Base-by-base conservation (phyloP, 495 filamentous ascomycete genomes). In the Thermothielavioides terrestris region DNA sequence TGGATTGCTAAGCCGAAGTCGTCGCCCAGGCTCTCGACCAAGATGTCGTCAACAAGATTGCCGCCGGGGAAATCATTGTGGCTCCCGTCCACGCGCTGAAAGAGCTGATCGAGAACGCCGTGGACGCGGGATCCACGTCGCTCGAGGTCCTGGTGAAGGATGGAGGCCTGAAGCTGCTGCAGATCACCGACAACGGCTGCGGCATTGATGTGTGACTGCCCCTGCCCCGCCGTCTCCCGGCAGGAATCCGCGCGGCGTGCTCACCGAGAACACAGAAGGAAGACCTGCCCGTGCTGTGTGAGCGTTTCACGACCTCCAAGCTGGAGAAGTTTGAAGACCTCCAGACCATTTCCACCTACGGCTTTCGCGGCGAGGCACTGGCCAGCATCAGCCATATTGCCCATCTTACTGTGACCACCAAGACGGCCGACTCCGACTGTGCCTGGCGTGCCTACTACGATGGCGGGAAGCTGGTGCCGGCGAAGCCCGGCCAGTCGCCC, bases 331-430 rank as follows among this genome's bases (percentile, higher is more conserved):
- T 99, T 56, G 94, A 99, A 62, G 94, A 99, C 63, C 75, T 99
- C 46, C 80, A 81, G 12, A 86, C 81, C 17, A 97, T 99, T 54
- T 82, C 83, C 23, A 97, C 94, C 12, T 99, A 99, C 64, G 94
- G 94, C 23, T 99, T 99, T 62, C 85, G 94, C 25, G 94, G 94
- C 40, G 94, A 99, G 69, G 94, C 94, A 10, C 68, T 99, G 56
- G 94, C 94, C 10, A 96, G 91, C 74, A 99, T 99, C 64, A 97
- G 92, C 61, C 92, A 98, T 68, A 96, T 97, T 54, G 89, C 94
- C 41, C 94, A 97, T 70, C 76, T 99, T 25, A 88, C 84, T 2
- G 86, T 99, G 25, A 96, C 91, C 10, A 97, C 94, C 1, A 94
- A 86, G 67, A 97, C 90, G 9, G 83, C 85, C 32, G 84, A 90